Base-by-base conservation (phyloP, 2,329 filamentous ascomycete species). In the Colletotrichum nymphaeae region DNA sequence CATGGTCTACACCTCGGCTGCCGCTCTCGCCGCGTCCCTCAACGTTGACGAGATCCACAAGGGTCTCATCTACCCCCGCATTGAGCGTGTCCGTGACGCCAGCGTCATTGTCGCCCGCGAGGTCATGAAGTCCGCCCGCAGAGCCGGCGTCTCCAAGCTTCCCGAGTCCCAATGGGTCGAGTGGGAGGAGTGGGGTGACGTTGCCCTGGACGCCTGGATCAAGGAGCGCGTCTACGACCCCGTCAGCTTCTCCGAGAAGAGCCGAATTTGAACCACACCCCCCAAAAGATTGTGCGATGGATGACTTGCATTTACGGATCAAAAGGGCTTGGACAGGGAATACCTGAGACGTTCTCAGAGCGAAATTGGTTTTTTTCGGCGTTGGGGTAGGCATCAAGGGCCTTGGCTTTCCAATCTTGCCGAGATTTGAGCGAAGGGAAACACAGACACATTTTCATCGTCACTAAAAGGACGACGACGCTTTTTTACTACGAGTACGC, bases 1-100 rank as follows among this genome's bases (percentile, higher is more conserved):
- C 83, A 99, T 99, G 97, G 95, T 99, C 80, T 98, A 98, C 86
- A 95, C 94, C 63, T 96, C 95, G 37, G 97, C 95, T 32, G 92
- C 93, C 53, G 93, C 95, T 5, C 90, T 98, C 24, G 90, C 94
- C 19, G 91, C 91, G 72, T 92, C 93, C 42, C 89, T 99, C 74
- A 95, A 93, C 75, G 88, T 91, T 52, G 93, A 97, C 75, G 97
- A 99, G 86, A 87, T 95, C 79, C 90, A 93, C 69, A 91, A 92
- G 81, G 94, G 95, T 67, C 92, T 97, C 81, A 92, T 98, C 80
- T 98, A 99, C 86, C 97, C 95, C 14, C 91, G 93, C 81, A 94
- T 99, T 80, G 92, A 94, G 83, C 93, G 97, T 75, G 97, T 99
- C 76, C 92, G 97, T 57, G 95, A 98, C 37, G 95, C 97, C 73